These are phyloP conservation scores for Diaporthe australafricana DNA, from an alignment of 2,329 filamentous ascomycete species.

Conservation along the genomic window DNA sequence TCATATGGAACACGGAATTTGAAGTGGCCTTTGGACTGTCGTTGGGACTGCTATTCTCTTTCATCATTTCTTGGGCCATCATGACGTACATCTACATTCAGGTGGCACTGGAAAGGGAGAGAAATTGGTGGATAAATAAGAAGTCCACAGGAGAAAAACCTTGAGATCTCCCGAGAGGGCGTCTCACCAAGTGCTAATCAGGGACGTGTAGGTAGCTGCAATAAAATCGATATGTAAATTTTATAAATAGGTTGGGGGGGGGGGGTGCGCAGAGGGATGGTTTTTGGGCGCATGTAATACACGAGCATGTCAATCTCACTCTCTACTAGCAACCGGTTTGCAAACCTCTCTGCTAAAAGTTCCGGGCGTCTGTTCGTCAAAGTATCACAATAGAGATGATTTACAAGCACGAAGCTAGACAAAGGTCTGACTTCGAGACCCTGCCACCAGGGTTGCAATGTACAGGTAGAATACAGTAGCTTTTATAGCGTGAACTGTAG, in stretches of 20 bases:
- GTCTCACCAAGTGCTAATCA: background rate
- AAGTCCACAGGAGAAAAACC: constrained; percentile 24
- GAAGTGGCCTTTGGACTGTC: constrained; percentile 36
- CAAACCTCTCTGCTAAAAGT: too few species aligned
- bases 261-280: background rate
- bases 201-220: background rate
- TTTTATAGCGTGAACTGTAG: background rate
- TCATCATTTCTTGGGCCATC: constrained; percentile 32
- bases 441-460: background rate
- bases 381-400: too few species aligned
- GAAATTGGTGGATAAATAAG: constrained; percentile 33
- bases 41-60: constrained; percentile 34
- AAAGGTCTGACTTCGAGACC: background rate
- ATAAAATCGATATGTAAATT: background rate
- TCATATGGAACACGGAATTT: constrained; percentile 35
- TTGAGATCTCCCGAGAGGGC: background rate
- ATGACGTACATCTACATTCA: constrained; percentile 33
- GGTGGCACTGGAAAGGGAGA: constrained; percentile 33
- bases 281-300: background rate
- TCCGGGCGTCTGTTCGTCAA: too few species aligned
- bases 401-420: background rate
- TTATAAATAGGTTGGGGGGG: background rate
- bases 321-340: background rate
- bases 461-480: background rate
- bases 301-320: background rate